A percentile compares a stretch with the other conserved stretches of the same genome.
These are phyloP conservation scores for Chlorella sorokiniana DNA, from an alignment of 139 green algal genomes.

Conservation along the genomic window DNA sequence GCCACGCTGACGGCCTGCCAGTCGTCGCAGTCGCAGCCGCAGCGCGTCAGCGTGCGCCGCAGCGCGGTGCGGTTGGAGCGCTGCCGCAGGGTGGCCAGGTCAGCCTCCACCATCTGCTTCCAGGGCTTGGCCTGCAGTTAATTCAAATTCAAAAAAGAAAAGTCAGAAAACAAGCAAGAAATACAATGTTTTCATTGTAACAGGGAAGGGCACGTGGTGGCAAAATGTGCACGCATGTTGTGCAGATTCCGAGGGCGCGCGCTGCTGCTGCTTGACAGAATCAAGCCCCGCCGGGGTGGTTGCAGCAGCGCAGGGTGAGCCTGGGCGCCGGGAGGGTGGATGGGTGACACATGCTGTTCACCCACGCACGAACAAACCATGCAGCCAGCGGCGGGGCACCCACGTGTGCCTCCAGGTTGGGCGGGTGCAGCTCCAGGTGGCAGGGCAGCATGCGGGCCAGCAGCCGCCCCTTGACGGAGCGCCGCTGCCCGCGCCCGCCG, in stretches of 20 bases:
- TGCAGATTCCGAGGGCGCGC: no score
- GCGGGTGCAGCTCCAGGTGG: constrained; percentile 48
- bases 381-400: no score
- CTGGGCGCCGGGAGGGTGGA: no score
- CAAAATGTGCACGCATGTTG: no score
- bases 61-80: constrained; percentile 47
- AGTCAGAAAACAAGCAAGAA: no score
- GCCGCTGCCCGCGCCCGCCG: constrained; percentile 1
- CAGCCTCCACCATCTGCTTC: constrained; percentile 56
- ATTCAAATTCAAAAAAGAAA: no score
- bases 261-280: no score
- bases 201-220: no score
- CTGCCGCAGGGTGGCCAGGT: constrained; percentile 45
- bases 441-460: constrained; percentile 56
- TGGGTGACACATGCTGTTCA: neutral
- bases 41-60: constrained; percentile 35
- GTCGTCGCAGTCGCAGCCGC: constrained; percentile 41
- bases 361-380: no score
- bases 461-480: constrained; percentile 40
- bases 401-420: constrained; percentile 40
- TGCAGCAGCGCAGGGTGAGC: no score
- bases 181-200: no score
- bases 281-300: no score
- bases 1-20: constrained; percentile 37
- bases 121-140: constrained; percentile 45